Conservation (phyloP, 306 rosid genomes). For the Cucumis cinereus region DNA sequence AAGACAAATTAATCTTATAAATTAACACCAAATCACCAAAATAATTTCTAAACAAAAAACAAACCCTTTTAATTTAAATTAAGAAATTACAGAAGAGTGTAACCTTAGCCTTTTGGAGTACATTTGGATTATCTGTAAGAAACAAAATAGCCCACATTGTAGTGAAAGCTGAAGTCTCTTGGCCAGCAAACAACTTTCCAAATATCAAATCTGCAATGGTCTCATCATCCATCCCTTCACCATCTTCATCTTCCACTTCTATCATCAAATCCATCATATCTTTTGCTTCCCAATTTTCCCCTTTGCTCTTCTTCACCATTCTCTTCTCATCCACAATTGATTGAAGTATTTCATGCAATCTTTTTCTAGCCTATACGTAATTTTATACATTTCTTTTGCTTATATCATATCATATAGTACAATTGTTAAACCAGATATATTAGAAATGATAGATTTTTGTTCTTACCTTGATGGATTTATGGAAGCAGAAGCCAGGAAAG, state of each 20-base stretch:
- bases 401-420: too few species aligned
- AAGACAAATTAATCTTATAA: too few species aligned
- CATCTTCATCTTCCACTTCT: slow-evolving; percentile 16
- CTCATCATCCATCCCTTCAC: slow-evolving; percentile 10
- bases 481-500: slow-evolving; percentile 9
- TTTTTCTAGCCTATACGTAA: neutral
- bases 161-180: slow-evolving; percentile 6
- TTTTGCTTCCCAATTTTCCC: neutral
- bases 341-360: neutral
- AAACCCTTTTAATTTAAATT: too few species aligned
- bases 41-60: too few species aligned
- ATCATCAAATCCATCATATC: slow-evolving; percentile 16
- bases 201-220: slow-evolving; percentile 7
- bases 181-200: slow-evolving; percentile 8
- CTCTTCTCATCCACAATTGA: neutral
- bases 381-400: neutral
- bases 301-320: neutral
- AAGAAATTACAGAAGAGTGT: too few species aligned
- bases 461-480: slow-evolving; percentile 2
- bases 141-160: neutral
- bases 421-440: too few species aligned
- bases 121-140: slow-evolving; percentile 2
- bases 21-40: too few species aligned
- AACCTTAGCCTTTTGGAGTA: slow-evolving; percentile 6
- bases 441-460: too few species aligned